Base-by-base conservation (phyloP, 192 early-diverging fungal genomes). In the Chytriomyces sp. region DNA sequence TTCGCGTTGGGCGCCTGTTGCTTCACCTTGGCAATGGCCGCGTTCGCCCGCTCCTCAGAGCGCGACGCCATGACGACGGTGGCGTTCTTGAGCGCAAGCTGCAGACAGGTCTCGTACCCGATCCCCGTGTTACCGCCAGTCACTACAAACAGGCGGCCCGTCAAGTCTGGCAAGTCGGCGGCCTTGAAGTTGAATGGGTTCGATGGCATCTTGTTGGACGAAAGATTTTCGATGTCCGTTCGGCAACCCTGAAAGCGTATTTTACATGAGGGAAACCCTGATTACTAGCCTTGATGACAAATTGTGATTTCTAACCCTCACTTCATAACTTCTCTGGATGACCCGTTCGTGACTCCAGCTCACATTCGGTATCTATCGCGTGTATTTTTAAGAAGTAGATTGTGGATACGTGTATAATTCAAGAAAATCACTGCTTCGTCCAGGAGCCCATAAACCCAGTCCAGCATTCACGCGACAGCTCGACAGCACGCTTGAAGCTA, bases 51-150 rank as follows among this genome's bases (percentile, higher is more conserved):
- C 25, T 65, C 61, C 30, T 38, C 49, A 32, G 49, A 59, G 12
- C 79, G 33, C 22, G 63, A 31, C 14, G 75, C 78, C 54, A 80
- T 37, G 40, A 41, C 25, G 6, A 64, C 63, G 6, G 17, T 60
- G 26, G 78, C 77, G 25, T 56, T 40, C 59, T 63, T 58, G 25
- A n/a, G 7, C 6, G 69, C 59, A 26, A 78, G 74, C 49, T 73
- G 33, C 5, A 38, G 28, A 19, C 33, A 49, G 5, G 75, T 74
- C 38, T 73, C 53, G 33, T 52, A 72, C 26, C 77, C 77, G 52
- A 78, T 60, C n/a, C n/a, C n/a, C n/a, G n/a, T n/a, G n/a, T n/a
- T n/a, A 10, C 74, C 76, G 59, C 76, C 76, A 6, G 77, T 76
- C 41, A 78, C 67, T 0, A 78, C 41, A 25, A 59, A 59, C 26